Evolutionary conservation across 208 protist genomes (phyloP).

Genomic region (Leishmania guyanensis): DNA sequence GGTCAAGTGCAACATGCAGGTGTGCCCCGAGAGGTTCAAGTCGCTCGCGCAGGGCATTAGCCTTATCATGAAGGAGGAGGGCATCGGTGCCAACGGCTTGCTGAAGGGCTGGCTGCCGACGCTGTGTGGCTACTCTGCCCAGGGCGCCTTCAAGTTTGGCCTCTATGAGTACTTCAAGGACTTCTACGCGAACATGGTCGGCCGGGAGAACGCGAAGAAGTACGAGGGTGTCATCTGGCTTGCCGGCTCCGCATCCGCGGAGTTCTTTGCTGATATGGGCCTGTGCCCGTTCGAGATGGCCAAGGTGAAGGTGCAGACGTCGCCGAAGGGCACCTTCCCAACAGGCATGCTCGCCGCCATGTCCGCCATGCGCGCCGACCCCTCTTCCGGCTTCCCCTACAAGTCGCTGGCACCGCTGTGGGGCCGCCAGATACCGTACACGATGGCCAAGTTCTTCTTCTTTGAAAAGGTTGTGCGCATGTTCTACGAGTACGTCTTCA

Average conservation of each 20-base stretch:
- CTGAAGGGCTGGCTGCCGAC: conserved; percentile 93
- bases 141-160: conserved; percentile 95
- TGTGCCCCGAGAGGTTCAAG: conserved; percentile 89
- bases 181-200: conserved; percentile 83
- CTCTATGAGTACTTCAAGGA: conserved; percentile 96
- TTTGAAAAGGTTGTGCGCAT: conserved; percentile 87
- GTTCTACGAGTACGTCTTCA: conserved; percentile 92
- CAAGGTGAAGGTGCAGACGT: conserved; percentile 94
- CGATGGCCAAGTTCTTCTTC: conserved; percentile 95
- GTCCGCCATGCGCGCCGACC: conserved; percentile 71
- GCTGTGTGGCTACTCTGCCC: conserved; percentile 91
- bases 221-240: conserved; percentile 88
- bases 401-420: conserved; percentile 91
- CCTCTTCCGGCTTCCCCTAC: conserved; percentile 85
- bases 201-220: conserved; percentile 79
- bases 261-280: conserved; percentile 97
- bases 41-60: conserved; percentile 72
- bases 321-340: conserved; percentile 79
- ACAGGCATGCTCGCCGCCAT: conserved; percentile 69
- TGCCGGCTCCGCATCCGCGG: conserved; percentile 92
- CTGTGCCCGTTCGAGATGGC: conserved; percentile 96
- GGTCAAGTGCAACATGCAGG: conserved; percentile 97
- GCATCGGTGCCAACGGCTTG: conserved; percentile 70
- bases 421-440: conserved; percentile 96
- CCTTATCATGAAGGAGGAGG: conserved; percentile 70